A percentile compares a stretch with the other conserved stretches of the same genome.
Conservation (phyloP, 305 asterid genomes). For the Caryopteris hybrid region DNA sequence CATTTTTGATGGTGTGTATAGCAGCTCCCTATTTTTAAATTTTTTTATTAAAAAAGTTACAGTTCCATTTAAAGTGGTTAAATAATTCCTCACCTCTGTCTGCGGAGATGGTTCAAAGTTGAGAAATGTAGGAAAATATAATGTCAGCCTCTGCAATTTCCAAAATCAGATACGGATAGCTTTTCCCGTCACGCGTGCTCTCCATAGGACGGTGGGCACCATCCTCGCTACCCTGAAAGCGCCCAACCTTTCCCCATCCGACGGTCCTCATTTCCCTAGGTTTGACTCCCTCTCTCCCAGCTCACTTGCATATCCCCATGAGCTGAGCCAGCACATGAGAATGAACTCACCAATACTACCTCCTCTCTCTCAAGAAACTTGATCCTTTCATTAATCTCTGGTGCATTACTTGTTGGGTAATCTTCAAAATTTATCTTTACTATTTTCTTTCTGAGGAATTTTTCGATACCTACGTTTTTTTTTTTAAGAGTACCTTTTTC, state of each 20-base stretch:
- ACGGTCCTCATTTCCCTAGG: conserved; percentile 44
- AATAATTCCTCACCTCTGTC: too few species aligned
- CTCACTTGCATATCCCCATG: too few species aligned
- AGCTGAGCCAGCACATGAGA: not conserved
- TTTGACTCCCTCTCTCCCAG: conserved; percentile 42
- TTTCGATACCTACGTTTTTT: too few species aligned
- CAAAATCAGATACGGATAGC: conserved; percentile 50
- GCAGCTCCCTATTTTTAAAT: too few species aligned
- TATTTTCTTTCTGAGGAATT: not conserved
- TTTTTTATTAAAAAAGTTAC: too few species aligned
- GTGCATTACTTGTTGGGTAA: not conserved
- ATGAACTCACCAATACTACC: conserved; percentile 6
- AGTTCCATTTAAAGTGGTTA: too few species aligned
- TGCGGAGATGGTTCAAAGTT: too few species aligned
- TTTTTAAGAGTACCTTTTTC: not conserved
- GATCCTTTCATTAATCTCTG: not conserved
- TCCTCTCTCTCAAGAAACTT: not conserved
- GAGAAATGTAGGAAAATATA: too few species aligned
- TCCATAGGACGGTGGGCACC: conserved; percentile 39
- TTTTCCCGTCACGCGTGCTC: conserved; percentile 73
- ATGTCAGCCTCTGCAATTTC: conserved; percentile 26
- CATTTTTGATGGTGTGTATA: too few species aligned
- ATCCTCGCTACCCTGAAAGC: too few species aligned
- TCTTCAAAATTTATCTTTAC: not conserved
- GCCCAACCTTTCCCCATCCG: conserved; percentile 40